Conservation (phyloP, 805 yeast species). For the Candida nonsorbophila region DNA sequence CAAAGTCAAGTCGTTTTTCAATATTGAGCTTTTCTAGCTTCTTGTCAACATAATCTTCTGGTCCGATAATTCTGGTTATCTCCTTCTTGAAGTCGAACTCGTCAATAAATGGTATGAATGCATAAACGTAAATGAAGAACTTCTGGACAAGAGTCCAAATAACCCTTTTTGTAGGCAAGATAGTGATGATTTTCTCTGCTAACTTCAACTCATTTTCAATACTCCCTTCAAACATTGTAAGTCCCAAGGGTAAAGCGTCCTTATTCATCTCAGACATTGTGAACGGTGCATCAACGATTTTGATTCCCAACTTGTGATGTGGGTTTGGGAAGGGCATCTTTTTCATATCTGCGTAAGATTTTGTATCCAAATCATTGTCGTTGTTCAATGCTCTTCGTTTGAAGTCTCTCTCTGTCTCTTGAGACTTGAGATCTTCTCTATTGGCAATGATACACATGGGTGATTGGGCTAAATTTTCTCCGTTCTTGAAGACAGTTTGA, state of each 20-base stretch:
- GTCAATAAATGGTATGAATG: slow-evolving; percentile 64
- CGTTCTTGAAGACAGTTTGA: too few relatives aligned
- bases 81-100: slow-evolving; percentile 45
- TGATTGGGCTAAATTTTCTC: too few relatives aligned
- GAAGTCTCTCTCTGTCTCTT: too few relatives aligned
- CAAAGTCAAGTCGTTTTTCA: slow-evolving; percentile 28
- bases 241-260: slow-evolving; percentile 27
- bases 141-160: slow-evolving; percentile 54
- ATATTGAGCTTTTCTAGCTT: slow-evolving; percentile 17
- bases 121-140: slow-evolving; percentile 55
- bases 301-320: too few relatives aligned
- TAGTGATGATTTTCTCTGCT: slow-evolving; percentile 33
- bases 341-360: too few relatives aligned
- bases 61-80: slow-evolving; percentile 42
- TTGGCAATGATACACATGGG: too few relatives aligned
- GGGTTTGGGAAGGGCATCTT: too few relatives aligned
- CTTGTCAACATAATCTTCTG: slow-evolving; percentile 17
- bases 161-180: slow-evolving; percentile 50
- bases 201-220: slow-evolving; percentile 30
- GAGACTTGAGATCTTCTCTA: too few relatives aligned
- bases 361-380: too few relatives aligned
- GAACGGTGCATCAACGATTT: too few relatives aligned
- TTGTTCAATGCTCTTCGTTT: too few relatives aligned
- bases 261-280: slow-evolving; percentile 13
- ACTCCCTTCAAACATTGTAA: slow-evolving; percentile 26